Percentiles rank a stretch among this genome's conserved stretches.
Evolutionary conservation across 2,329 filamentous ascomycete species (phyloP).

Genomic region (Fusarium fujikuroi): DNA sequence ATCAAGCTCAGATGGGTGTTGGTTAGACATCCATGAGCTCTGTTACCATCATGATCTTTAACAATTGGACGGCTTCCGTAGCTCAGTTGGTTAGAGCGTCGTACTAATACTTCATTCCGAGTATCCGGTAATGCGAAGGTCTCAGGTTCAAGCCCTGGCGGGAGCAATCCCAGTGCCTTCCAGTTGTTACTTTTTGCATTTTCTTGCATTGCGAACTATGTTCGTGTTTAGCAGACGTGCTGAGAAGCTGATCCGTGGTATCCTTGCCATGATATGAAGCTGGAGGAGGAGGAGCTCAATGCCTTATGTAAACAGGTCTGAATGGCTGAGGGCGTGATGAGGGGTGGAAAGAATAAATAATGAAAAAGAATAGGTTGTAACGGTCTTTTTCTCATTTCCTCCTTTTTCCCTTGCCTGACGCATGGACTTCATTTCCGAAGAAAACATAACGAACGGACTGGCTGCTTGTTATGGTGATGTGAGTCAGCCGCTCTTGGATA

Average conservation of each 20-base stretch:
- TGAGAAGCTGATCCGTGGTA: background rate
- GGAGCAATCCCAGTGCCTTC: slow-evolving; percentile 44
- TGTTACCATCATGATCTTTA: fast-evolving
- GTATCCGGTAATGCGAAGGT: slow-evolving; percentile 46
- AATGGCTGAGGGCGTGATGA: background rate
- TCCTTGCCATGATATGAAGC: slow-evolving; percentile 11
- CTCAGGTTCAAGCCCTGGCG: too few relatives aligned
- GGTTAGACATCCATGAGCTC: fast-evolving
- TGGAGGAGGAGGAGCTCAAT: slow-evolving; percentile 6
- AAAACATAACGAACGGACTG: background rate
- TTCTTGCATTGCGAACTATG: background rate
- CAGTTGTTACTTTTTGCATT: slow-evolving; percentile 27
- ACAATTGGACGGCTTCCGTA: slow-evolving; percentile 45
- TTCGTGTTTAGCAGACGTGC: background rate
- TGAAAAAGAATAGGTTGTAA: background rate
- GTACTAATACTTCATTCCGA: slow-evolving; percentile 47
- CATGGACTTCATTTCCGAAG: slow-evolving; percentile 14
- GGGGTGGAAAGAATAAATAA: background rate
- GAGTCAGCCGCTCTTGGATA: background rate
- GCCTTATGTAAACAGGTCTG: slow-evolving; percentile 24
- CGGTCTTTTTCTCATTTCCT: background rate
- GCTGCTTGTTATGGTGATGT: background rate
- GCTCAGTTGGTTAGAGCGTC: slow-evolving; percentile 50
- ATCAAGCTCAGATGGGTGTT: background rate
- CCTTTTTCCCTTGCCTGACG: background rate